These are phyloP conservation scores for Melanopsichium pennsylvanicum DNA, from an alignment of 1,284 basidiomycete genomes.

Conservation along the genomic window DNA sequence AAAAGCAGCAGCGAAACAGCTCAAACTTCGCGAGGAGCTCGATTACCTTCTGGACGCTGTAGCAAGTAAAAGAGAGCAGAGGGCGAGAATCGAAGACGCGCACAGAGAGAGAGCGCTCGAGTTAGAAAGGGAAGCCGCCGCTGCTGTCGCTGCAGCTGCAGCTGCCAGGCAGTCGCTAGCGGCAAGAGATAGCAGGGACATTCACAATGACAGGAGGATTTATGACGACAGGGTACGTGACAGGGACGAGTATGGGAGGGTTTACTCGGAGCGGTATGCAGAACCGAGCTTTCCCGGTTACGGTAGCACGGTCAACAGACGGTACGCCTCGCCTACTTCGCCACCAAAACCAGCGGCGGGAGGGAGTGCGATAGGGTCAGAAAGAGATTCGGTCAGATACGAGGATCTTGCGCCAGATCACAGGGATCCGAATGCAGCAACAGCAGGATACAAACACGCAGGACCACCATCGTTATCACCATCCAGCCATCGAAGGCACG, in stretches of 20 bases:
- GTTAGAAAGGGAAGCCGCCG: conserved; percentile 33
- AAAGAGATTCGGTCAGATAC: too few species aligned
- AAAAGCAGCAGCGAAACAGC: conserved; percentile 36
- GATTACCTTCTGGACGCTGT: conserved; percentile 44
- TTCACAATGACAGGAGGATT: too few species aligned
- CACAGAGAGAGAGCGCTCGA: conserved; percentile 28
- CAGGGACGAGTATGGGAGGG: conserved; percentile 14
- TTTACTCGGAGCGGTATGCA: conserved; percentile 23
- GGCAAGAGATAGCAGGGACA: too few species aligned
- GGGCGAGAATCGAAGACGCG: conserved; percentile 24
- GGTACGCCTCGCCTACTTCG: conserved; percentile 18
- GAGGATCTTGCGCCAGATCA: too few species aligned
- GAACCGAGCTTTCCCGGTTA: conserved; percentile 21
- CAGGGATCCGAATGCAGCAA: conserved; percentile 1
- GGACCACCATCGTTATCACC: conserved; percentile 16
- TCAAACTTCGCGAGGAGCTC: conserved; percentile 45
- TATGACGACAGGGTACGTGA: too few species aligned
- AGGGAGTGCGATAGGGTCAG: background rate
- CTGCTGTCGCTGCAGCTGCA: conserved; percentile 28
- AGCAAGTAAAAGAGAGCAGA: conserved; percentile 22
- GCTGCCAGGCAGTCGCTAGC: conserved; percentile 20
- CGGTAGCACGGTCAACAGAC: conserved; percentile 7
- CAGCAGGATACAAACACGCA: conserved; percentile 4
- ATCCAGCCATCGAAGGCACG: conserved; percentile 7
- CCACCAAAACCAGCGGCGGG: background rate